phyloP scores from a whole-genome alignment of 345 rosid genomes.

The Acer negundo region DNA sequence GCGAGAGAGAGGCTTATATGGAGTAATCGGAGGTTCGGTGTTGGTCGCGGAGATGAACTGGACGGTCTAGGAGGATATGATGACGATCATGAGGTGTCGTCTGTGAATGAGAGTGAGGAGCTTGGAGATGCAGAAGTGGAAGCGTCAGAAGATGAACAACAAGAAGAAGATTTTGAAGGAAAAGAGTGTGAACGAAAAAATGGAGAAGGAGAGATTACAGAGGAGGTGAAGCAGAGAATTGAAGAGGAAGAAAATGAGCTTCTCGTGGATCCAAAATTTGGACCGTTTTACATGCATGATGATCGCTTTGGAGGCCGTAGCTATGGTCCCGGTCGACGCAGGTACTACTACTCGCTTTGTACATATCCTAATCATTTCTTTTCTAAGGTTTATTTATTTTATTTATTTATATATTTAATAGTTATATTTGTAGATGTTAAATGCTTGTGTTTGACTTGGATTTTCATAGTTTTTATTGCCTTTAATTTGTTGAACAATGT shows the following conservation, averaged over 20 bases:
- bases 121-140: not conserved
- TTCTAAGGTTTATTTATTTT: not conserved
- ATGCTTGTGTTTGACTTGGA: not conserved
- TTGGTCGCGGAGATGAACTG: slow-evolving; percentile 19
- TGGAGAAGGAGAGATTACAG: not conserved
- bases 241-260: slow-evolving; percentile 16
- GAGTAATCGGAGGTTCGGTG: slow-evolving; percentile 3
- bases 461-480: not conserved
- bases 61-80: slow-evolving; percentile 21
- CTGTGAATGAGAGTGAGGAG: not conserved
- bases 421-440: not conserved
- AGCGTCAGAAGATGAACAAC: not conserved
- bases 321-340: not conserved
- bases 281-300: slow-evolving; percentile 33
- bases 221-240: not conserved
- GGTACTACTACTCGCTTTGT: slow-evolving; percentile 6
- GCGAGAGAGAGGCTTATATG: not conserved
- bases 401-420: not conserved
- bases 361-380: not conserved
- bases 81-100: slow-evolving; percentile 3
- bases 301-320: slow-evolving; percentile 26
- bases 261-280: slow-evolving; percentile 10
- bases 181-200: not conserved
- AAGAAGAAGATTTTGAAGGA: not conserved
- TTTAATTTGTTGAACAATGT: not conserved